A percentile compares a stretch with the other conserved stretches of the same genome.
These are phyloP conservation scores for Hura crepitans DNA, from an alignment of 441 rosid genomes.

Conservation along the genomic window DNA sequence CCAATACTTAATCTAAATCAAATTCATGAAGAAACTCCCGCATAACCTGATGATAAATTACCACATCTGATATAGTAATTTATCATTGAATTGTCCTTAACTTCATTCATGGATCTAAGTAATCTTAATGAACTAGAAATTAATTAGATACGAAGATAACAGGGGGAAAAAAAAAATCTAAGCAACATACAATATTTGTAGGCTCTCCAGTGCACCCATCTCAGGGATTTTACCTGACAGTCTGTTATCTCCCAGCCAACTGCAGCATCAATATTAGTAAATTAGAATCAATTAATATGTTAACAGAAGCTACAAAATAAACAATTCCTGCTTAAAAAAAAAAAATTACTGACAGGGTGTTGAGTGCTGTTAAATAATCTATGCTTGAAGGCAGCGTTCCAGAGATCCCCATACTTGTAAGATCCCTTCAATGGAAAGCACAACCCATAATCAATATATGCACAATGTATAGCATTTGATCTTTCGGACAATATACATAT, in stretches of 20 bases:
- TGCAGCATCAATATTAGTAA: slow-evolving; percentile 27
- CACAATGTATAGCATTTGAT: not conserved
- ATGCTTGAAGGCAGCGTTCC: slow-evolving; percentile 54
- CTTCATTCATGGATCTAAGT: no score
- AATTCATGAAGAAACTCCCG: no score
- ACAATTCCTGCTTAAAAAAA: not conserved
- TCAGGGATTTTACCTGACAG: slow-evolving; percentile 71
- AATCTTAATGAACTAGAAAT: no score
- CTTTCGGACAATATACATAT: no score
- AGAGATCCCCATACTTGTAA: slow-evolving; percentile 51
- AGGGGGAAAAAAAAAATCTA: not conserved
- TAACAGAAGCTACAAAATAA: not conserved
- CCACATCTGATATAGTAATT: no score
- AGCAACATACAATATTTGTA: slow-evolving; percentile 60
- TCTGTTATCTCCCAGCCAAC: slow-evolving; percentile 68
- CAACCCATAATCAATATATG: not conserved
- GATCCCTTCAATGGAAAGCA: slow-evolving; percentile 39
- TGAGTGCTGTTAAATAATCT: slow-evolving; percentile 53
- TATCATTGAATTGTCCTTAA: no score
- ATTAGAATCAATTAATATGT: not conserved
- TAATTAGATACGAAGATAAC: not conserved
- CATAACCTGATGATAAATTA: no score
- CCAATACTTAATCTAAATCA: no score
- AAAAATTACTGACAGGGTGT: slow-evolving; percentile 50
- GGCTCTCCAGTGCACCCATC: slow-evolving; percentile 40